phyloP scores from a whole-genome alignment of 345 rosid genomes.

The Lumnitzera racemosa region DNA sequence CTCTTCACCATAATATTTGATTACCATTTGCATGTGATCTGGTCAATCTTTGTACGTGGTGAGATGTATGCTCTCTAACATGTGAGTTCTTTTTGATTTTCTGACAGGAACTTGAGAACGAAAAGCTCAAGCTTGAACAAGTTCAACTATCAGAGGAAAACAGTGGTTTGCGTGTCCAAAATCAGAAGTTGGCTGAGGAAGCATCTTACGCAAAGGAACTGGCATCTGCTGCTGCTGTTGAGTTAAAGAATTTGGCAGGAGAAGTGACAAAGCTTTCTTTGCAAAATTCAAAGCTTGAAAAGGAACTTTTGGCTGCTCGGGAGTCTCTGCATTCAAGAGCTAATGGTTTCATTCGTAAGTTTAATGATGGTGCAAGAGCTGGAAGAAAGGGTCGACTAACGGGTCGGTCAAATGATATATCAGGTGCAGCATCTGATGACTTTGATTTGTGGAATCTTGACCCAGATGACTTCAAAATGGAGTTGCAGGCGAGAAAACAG shows the following conservation, averaged over 20 bases:
- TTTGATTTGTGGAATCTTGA: conserved; percentile 79
- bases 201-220: conserved; percentile 94
- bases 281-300: conserved; percentile 76
- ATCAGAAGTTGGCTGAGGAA: conserved; percentile 90
- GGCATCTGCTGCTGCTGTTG: conserved; percentile 99
- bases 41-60: background rate
- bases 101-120: conserved; percentile 72
- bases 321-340: conserved; percentile 64
- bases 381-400: conserved; percentile 75
- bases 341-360: conserved; percentile 68
- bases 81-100: background rate
- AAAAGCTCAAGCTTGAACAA: conserved; percentile 71
- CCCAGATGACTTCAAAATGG: conserved; percentile 72
- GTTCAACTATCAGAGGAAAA: conserved; percentile 86
- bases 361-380: conserved; percentile 45
- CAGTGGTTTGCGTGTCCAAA: conserved; percentile 78
- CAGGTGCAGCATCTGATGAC: conserved; percentile 48
- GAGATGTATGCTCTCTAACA: background rate
- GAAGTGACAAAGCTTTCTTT: conserved; percentile 88
- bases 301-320: conserved; percentile 64
- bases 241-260: conserved; percentile 85
- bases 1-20: background rate
- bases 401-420: conserved; percentile 51
- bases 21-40: background rate
- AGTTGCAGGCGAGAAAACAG: conserved; percentile 86